Evolutionary conservation across 495 filamentous ascomycete genomes (phyloP), one percentile per base, ranked within the genome.

Genomic region (Hypoxylon intermedium): DNA sequence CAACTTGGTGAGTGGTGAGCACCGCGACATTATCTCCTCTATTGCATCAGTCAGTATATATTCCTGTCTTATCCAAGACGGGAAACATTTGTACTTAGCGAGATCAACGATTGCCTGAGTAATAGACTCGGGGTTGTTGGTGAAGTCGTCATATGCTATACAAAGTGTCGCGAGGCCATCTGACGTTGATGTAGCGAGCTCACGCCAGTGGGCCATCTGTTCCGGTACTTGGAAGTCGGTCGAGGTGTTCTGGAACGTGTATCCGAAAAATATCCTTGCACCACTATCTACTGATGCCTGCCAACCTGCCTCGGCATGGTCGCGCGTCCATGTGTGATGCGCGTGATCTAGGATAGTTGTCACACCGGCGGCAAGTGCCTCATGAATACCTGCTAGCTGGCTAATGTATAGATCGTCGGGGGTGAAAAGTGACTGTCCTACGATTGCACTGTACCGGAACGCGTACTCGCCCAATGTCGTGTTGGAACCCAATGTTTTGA

Each of bases 321-420:
- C 77, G 2, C 72, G 67, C 0, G 78, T 74, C 45, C 72, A 73
- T 42, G 74, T 82, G 31, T 79, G 59, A 66, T 85, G 79, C 0
- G 82, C 79, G 58, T 85, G 82, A 57, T 87, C 84, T 1, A 85
- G 74, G 0, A 84, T 73, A 0, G 82, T 85, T 3, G 85, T 88
- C 3, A 79, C 82, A 11, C 85, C 85, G 4, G 75, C 76, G 58
- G 85, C 74, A 12, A 88, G 34, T 11, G 74, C 72, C 52, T 86
- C 82, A 6, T 82, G 72, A 30, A 73, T 71, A 1, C 82, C 84
- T 2, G 73, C 75, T 0, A 87, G 72, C 61, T 86, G 72, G 19
- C 82, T 79, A 67, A 75, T 82, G 70, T 79, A 86, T 5, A 81
- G 66, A 46, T 83, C 82, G 5, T 82, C 77, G 0, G 78, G 60